phyloP scores from a whole-genome alignment of 179 eudicot species.

The Corrigiola litoralis region DNA sequence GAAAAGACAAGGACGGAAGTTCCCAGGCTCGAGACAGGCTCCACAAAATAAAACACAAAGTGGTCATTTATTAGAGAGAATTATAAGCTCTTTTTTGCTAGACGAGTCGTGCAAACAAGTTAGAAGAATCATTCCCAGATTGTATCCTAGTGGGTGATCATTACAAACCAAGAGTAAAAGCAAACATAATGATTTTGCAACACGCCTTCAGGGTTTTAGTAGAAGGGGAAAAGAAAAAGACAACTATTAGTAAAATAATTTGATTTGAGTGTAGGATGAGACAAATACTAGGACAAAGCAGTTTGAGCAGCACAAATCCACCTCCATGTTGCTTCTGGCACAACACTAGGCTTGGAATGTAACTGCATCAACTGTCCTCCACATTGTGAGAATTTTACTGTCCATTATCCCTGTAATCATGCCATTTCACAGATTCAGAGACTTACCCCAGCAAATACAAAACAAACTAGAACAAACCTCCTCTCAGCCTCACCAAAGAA shows the following conservation, averaged over 20 bases:
- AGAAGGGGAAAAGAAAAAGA: background rate
- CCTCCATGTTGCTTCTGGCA: constrained; percentile 24
- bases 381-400: constrained; percentile 12
- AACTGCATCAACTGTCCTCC: constrained; percentile 12
- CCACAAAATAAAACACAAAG: background rate
- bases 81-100: background rate
- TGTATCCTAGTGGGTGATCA: background rate
- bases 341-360: constrained; percentile 22
- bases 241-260: background rate
- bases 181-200: background rate
- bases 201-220: background rate
- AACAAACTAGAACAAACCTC: constrained; percentile 1
- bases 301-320: constrained; percentile 26
- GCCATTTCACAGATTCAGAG: constrained; percentile 16
- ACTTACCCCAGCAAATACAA: background rate
- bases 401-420: constrained; percentile 18
- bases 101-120: background rate
- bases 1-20: background rate
- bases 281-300: constrained; percentile 17
- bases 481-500: no score
- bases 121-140: background rate
- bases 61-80: background rate
- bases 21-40: background rate
- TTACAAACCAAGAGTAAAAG: background rate
- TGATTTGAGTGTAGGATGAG: constrained; percentile 9